Conservation (phyloP, 2,329 filamentous ascomycete genomes). For the Fusarium xyrophilum region DNA sequence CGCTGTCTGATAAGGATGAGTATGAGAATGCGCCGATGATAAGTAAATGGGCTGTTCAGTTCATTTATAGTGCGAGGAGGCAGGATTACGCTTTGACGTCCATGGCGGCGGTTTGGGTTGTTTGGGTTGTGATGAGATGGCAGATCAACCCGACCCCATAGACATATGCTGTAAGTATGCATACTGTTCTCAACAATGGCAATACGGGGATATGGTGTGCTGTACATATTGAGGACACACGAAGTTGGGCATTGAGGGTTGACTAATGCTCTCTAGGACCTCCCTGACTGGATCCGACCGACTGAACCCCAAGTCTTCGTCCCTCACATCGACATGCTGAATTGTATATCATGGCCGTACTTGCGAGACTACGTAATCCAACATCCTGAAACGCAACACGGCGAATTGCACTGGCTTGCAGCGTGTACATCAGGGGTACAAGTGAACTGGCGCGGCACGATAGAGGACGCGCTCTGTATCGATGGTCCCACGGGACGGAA, state of each 20-base stretch:
- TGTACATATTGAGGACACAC: not conserved
- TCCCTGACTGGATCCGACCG: constrained; percentile 16
- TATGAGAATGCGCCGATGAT: constrained; percentile 20
- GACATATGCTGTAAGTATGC: constrained; percentile 11
- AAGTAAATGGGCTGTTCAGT: constrained; percentile 27
- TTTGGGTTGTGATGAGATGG: constrained; percentile 15
- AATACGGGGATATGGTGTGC: too few relatives aligned
- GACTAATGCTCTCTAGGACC: not conserved
- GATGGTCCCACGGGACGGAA: not conserved
- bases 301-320: constrained; percentile 17
- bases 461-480: constrained; percentile 1
- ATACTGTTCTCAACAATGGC: accelerated
- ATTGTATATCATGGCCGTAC: constrained; percentile 15
- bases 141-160: constrained; percentile 14
- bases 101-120: constrained; percentile 16
- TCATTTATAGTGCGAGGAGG: constrained; percentile 14
- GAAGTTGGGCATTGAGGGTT: too few relatives aligned
- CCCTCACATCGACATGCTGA: constrained; percentile 13
- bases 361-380: constrained; percentile 13
- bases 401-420: constrained; percentile 9
- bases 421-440: constrained; percentile 3
- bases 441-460: not conserved
- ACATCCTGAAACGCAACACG: constrained; percentile 13
- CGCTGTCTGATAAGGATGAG: constrained; percentile 15
- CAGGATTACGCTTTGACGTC: constrained; percentile 13